Evolutionary conservation across 2,329 filamentous ascomycete genomes (phyloP).

Genomic region (Penicillium vulpinum): DNA sequence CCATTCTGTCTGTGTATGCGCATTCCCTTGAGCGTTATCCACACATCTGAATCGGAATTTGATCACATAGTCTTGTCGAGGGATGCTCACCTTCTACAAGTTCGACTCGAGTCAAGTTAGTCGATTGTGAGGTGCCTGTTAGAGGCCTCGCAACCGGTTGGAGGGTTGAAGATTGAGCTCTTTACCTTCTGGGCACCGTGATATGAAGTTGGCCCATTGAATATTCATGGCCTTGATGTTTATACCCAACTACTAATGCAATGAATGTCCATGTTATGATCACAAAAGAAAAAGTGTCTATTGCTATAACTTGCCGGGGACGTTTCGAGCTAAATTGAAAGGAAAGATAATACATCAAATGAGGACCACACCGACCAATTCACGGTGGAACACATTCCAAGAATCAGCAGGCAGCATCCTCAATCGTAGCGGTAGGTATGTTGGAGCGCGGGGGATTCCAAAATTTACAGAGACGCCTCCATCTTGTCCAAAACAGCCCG

Average conservation of each 20-base stretch:
- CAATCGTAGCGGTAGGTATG: slow-evolving; percentile 27
- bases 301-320: slow-evolving; percentile 27
- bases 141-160: not conserved
- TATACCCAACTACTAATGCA: slow-evolving; percentile 13
- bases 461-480: slow-evolving; percentile 67
- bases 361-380: slow-evolving; percentile 17
- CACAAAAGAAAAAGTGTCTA: slow-evolving; percentile 26
- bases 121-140: not conserved
- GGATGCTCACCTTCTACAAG: not conserved
- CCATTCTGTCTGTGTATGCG: not conserved
- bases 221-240: slow-evolving; percentile 7
- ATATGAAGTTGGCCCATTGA: not conserved
- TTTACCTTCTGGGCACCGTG: not conserved
- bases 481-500: slow-evolving; percentile 92
- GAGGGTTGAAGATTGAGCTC: not conserved
- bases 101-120: not conserved
- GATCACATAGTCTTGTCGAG: not conserved
- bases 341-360: slow-evolving; percentile 33
- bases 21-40: not conserved
- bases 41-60: not conserved
- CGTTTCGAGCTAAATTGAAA: slow-evolving; percentile 29
- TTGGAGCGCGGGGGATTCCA: slow-evolving; percentile 14
- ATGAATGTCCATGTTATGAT: slow-evolving; percentile 11
- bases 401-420: slow-evolving; percentile 21
- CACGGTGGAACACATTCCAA: slow-evolving; percentile 11